phyloP scores from a whole-genome alignment of 2,329 filamentous ascomycete species.

The Periconia sp. region DNA sequence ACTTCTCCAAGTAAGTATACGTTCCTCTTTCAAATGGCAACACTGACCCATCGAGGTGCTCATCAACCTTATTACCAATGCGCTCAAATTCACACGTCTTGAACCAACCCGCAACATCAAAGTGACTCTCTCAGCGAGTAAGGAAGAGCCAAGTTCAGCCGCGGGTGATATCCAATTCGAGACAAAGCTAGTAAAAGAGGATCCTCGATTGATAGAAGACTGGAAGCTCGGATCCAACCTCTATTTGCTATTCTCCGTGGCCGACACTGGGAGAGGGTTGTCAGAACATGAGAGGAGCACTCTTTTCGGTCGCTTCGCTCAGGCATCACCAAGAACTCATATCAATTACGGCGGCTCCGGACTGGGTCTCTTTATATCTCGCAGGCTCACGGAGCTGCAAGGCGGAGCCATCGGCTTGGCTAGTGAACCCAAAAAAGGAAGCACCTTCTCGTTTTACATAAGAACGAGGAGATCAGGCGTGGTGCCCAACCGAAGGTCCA shows the following conservation, averaged over 20 bases:
- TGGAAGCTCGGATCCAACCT: constrained; percentile 40
- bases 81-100: constrained; percentile 49
- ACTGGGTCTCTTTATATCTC: constrained; percentile 36
- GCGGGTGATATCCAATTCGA: constrained; percentile 35
- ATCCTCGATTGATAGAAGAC: constrained; percentile 22
- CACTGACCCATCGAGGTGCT: constrained; percentile 6
- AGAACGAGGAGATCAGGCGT: constrained; percentile 18
- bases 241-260: constrained; percentile 41
- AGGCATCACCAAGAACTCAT: constrained; percentile 36
- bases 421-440: constrained; percentile 24
- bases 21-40: too few species aligned
- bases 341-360: constrained; percentile 43
- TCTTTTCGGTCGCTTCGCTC: constrained; percentile 36
- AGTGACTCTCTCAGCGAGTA: constrained; percentile 37
- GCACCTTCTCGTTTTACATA: constrained; percentile 37
- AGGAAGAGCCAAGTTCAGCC: constrained; percentile 33
- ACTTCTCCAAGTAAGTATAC: constrained; percentile 39
- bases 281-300: constrained; percentile 38
- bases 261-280: constrained; percentile 45
- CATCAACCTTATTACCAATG: constrained; percentile 45
- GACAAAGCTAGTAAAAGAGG: constrained; percentile 4
- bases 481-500: background rate
- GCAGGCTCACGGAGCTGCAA: constrained; percentile 32
- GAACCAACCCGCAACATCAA: constrained; percentile 38
- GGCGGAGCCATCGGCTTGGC: constrained; percentile 33